A percentile compares a stretch with the other conserved stretches of the same genome.
Conservation (phyloP, 306 rosid genomes). For the Cicer cuneatum region DNA sequence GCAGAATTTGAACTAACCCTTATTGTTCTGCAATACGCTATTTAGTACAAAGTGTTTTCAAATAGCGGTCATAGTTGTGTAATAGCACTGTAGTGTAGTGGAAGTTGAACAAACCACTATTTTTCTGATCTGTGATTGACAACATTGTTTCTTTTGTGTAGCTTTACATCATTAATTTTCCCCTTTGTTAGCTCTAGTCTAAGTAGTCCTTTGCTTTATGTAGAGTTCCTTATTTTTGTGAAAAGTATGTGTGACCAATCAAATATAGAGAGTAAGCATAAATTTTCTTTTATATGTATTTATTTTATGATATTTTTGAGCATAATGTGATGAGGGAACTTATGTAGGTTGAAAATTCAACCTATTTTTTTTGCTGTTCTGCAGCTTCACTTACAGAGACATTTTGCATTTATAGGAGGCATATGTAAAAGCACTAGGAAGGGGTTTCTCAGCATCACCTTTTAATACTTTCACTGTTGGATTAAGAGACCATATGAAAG, state of each 20-base stretch:
- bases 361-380: conserved; percentile 31
- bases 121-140: no score
- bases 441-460: conserved; percentile 86
- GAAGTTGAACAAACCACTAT: no score
- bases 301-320: no score
- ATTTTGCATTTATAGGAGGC: conserved; percentile 73
- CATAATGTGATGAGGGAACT: not conserved
- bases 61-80: no score
- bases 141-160: no score
- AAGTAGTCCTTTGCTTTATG: conserved; percentile 19
- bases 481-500: conserved; percentile 45
- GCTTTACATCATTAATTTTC: no score
- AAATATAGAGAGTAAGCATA: no score
- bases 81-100: no score
- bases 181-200: not conserved
- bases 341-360: conserved; percentile 43
- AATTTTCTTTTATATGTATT: no score
- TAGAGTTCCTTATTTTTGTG: conserved; percentile 3
- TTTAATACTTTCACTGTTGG: conserved; percentile 80
- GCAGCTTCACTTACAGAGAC: conserved; percentile 38
- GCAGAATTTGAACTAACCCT: no score
- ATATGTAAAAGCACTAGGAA: conserved; percentile 90
- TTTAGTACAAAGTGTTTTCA: no score
- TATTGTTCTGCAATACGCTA: no score
- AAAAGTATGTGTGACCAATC: conserved; percentile 23